Percentiles rank a stretch among this genome's conserved stretches.
These are phyloP conservation scores for Rhizophagus clarus DNA, from an alignment of 192 early-diverging fungal genomes.

Conservation along the genomic window DNA sequence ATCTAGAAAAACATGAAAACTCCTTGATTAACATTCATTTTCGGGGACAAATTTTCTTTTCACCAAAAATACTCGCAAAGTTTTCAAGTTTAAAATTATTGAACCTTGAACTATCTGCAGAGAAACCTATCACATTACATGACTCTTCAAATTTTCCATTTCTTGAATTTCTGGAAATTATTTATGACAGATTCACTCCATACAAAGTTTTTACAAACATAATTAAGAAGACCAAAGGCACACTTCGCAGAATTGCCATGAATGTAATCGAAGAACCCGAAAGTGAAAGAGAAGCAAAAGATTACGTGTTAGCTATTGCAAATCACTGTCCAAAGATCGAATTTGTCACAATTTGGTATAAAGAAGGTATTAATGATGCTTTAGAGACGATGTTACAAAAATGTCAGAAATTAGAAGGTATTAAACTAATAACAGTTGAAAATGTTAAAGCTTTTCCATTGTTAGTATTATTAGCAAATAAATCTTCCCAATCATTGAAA, in stretches of 20 bases:
- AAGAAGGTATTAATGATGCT: neutral
- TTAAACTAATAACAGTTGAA: neutral
- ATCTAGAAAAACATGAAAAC: neutral
- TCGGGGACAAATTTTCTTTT: neutral
- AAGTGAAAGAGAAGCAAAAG: neutral
- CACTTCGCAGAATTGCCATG: neutral
- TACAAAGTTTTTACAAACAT: neutral
- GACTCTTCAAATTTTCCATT: neutral
- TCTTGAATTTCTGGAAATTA: neutral
- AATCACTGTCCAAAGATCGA: neutral
- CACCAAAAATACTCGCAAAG: neutral
- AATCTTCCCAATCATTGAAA: neutral
- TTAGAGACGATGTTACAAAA: neutral
- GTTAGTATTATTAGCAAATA: neutral
- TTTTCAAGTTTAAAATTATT: neutral
- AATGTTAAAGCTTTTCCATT: neutral
- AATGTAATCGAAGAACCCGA: neutral
- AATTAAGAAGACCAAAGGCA: neutral
- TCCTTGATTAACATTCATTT: neutral
- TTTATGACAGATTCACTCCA: neutral
- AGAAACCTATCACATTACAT: neutral
- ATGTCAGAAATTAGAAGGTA: neutral
- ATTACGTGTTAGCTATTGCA: neutral
- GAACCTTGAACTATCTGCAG: neutral
- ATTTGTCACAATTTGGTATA: neutral